Percentiles rank a stretch among this genome's conserved stretches.
Evolutionary conservation across 1,284 basidiomycete genomes (phyloP).

Genomic region (Apiotrichum mycotoxinovorans): DNA sequence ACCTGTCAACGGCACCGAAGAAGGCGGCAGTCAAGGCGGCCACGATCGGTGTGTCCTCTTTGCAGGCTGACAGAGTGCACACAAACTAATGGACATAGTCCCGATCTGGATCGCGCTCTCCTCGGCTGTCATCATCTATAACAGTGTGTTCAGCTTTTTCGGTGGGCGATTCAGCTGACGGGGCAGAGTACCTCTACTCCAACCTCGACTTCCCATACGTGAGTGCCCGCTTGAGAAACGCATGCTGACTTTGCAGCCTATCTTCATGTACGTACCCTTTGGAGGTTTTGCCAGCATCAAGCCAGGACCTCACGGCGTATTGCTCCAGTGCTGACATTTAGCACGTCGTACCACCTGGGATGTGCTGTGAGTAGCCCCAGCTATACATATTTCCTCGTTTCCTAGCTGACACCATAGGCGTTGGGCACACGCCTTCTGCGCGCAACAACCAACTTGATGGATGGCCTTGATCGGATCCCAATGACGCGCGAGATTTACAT

Average conservation of each 20-base stretch:
- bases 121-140: conserved; percentile 90
- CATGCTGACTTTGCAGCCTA: conserved; percentile 33
- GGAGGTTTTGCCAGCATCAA: no score
- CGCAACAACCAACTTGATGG: conserved; percentile 77
- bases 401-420: conserved; percentile 55
- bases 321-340: conserved; percentile 70
- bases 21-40: conserved; percentile 10
- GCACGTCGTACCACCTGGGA: conserved; percentile 54
- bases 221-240: conserved; percentile 10
- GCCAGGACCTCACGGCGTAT: conserved; percentile 51
- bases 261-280: conserved; percentile 42
- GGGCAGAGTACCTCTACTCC: conserved; percentile 69
- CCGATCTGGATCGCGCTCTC: conserved; percentile 71
- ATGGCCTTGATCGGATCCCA: conserved; percentile 76
- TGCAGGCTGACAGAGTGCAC: background rate
- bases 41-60: conserved; percentile 14
- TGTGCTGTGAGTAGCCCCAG: conserved; percentile 37
- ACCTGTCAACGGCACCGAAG: conserved; percentile 1
- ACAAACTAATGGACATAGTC: conserved; percentile 23
- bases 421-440: conserved; percentile 84
- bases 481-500: conserved; percentile 78
- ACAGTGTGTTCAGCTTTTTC: conserved; percentile 57
- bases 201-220: conserved; percentile 68
- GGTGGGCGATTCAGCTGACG: background rate
- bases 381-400: conserved; percentile 3